A percentile compares a stretch with the other conserved stretches of the same genome.
phyloP scores from a whole-genome alignment of 2,329 filamentous ascomycete genomes.

The Davidsoniella virescens region DNA sequence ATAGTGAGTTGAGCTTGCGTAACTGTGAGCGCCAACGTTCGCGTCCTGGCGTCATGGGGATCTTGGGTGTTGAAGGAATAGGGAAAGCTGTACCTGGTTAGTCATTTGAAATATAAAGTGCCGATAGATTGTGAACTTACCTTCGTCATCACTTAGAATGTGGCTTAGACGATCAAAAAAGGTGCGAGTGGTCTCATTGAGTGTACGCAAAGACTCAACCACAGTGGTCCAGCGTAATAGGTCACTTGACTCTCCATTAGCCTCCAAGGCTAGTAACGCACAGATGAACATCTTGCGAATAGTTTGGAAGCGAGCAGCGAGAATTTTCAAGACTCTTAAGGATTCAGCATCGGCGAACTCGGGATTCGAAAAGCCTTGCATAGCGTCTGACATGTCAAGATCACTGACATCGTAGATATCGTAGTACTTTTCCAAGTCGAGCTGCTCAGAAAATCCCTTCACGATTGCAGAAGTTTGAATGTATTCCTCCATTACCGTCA shows the following conservation, averaged over 20 bases:
- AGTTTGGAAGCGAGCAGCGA: slow-evolving; percentile 65
- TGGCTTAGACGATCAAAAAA: slow-evolving; percentile 50
- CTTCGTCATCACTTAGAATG: slow-evolving; percentile 65
- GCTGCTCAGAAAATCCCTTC: slow-evolving; percentile 57
- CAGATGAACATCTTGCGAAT: slow-evolving; percentile 76
- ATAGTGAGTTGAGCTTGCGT: slow-evolving; percentile 73
- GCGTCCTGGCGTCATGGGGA: slow-evolving; percentile 51
- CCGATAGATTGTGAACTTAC: slow-evolving; percentile 29
- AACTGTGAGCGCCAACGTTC: slow-evolving; percentile 78
- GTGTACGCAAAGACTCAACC: slow-evolving; percentile 52
- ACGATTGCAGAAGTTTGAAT: slow-evolving; percentile 52
- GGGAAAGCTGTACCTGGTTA: slow-evolving; percentile 29
- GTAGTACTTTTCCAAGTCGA: slow-evolving; percentile 80
- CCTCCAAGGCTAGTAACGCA: slow-evolving; percentile 74
- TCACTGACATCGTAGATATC: slow-evolving; percentile 73
- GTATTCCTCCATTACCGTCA: slow-evolving; percentile 54
- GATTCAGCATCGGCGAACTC: slow-evolving; percentile 61
- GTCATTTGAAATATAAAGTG: slow-evolving; percentile 3
- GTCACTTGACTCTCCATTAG: slow-evolving; percentile 61
- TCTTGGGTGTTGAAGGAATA: slow-evolving; percentile 38
- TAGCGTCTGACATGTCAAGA: slow-evolving; percentile 55
- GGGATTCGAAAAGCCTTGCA: slow-evolving; percentile 42
- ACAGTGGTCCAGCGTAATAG: slow-evolving; percentile 64
- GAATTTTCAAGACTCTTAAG: slow-evolving; percentile 63
- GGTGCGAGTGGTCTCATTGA: slow-evolving; percentile 44